Percentiles rank a stretch among this genome's conserved stretches.
Evolutionary conservation across 345 rosid genomes (phyloP).

Genomic region (Eucalyptus camaldulensis): DNA sequence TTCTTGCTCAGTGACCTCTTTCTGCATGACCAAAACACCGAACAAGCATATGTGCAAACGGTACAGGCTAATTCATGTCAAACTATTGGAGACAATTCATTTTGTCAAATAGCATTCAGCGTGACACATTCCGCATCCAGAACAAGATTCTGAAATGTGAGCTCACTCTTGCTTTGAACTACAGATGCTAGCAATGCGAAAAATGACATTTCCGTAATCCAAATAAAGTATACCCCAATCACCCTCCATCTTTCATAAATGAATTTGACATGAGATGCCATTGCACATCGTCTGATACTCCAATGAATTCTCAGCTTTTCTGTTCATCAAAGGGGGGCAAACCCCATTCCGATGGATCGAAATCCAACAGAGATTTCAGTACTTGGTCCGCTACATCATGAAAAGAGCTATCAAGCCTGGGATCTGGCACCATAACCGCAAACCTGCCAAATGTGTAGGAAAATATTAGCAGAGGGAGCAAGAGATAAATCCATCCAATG

Average conservation of each 20-base stretch:
- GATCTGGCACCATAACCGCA: conserved; percentile 86
- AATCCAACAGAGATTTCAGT: conserved; percentile 50
- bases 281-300: neutral
- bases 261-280: neutral
- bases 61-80: neutral
- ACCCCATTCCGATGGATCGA: conserved; percentile 61
- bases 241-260: neutral
- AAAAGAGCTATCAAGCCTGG: conserved; percentile 61
- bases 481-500: neutral
- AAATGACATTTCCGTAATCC: neutral
- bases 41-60: neutral
- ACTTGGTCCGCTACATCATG: conserved; percentile 65
- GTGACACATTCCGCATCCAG: neutral
- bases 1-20: neutral
- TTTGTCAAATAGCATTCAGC: neutral
- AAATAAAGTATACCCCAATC: neutral
- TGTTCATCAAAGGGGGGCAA: conserved; percentile 50
- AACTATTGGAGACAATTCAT: neutral
- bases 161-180: neutral
- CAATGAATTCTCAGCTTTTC: neutral
- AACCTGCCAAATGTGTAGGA: conserved; percentile 23
- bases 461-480: neutral
- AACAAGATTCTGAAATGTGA: neutral
- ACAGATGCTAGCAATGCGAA: neutral
- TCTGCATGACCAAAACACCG: neutral